These are phyloP conservation scores for Phallus indusiatus DNA, from an alignment of 768 basidiomycete genomes.

Conservation along the genomic window DNA sequence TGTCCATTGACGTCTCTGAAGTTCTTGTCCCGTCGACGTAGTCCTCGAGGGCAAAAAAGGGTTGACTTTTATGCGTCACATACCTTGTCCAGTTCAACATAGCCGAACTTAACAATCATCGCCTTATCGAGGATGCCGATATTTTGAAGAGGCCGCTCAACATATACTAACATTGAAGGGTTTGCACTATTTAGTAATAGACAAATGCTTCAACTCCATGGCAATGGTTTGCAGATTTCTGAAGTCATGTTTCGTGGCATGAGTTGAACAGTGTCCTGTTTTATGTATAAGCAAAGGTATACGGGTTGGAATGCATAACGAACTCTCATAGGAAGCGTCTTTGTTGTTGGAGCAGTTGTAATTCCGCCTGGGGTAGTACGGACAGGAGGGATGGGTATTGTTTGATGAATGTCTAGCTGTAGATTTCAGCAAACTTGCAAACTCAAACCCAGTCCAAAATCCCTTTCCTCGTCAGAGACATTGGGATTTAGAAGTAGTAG, in stretches of 20 bases:
- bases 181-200: background rate
- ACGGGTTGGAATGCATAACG: background rate
- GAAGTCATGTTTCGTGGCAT: too few relatives aligned
- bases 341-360: too few relatives aligned
- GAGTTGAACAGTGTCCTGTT: conserved; percentile 18
- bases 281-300: background rate
- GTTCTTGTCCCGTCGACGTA: too few relatives aligned
- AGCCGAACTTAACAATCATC: too few relatives aligned
- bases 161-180: background rate
- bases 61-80: too few relatives aligned
- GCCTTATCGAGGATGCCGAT: too few relatives aligned
- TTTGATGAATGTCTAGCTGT: background rate
- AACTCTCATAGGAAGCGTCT: conserved; percentile 14
- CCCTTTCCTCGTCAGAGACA: conserved; percentile 11
- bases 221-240: background rate
- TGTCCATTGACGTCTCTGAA: too few relatives aligned
- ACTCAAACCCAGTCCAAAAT: conserved; percentile 25
- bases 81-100: too few relatives aligned
- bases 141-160: too few relatives aligned
- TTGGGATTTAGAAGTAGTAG: conserved; percentile 16
- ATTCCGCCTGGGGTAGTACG: too few relatives aligned
- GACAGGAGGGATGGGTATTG: too few relatives aligned
- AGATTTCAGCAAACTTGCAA: conserved; percentile 16
- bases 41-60: too few relatives aligned
- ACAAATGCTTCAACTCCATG: conserved; percentile 15